Conservation (phyloP, 164 flowering plant species). For the Vitis riparia region DNA sequence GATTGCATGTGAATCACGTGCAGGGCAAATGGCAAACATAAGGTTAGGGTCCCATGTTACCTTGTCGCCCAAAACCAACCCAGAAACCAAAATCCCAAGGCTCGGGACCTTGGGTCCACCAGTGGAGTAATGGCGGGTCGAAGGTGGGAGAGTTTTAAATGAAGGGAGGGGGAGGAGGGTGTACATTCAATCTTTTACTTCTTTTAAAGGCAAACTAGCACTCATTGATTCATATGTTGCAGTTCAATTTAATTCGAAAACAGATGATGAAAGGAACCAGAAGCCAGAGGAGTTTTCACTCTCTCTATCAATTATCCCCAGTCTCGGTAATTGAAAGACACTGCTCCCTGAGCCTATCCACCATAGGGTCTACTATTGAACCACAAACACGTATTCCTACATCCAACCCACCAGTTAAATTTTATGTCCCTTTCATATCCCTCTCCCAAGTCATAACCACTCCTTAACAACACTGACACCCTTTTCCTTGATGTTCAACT, state of each 20-base stretch:
- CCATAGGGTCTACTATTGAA: constrained; percentile 5
- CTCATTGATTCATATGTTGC: neutral
- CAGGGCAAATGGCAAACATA: constrained; percentile 15
- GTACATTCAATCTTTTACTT: neutral
- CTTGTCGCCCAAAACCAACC: neutral
- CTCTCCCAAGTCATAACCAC: constrained; percentile 6
- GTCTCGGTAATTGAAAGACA: constrained; percentile 36
- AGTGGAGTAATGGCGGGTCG: too few relatives aligned
- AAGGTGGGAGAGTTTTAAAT: too few relatives aligned
- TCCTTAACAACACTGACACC: constrained; percentile 2
- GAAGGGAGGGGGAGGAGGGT: too few relatives aligned
- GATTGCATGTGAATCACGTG: constrained; percentile 13
- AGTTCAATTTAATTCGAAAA: neutral
- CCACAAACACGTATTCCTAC: neutral
- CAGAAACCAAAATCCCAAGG: constrained; percentile 4
- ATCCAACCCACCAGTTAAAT: neutral
- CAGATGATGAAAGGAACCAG: neutral
- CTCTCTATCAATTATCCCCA: constrained; percentile 12
- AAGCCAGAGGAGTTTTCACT: too few relatives aligned
- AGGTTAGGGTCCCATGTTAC: neutral
- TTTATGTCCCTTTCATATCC: constrained; percentile 14
- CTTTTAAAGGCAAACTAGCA: neutral
- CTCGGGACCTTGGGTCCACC: too few relatives aligned
- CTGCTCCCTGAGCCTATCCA: constrained; percentile 8
- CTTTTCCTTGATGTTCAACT: constrained; percentile 6